Base-by-base conservation (phyloP, 2,329 filamentous ascomycete species). In the Ceratocystis destructans region DNA sequence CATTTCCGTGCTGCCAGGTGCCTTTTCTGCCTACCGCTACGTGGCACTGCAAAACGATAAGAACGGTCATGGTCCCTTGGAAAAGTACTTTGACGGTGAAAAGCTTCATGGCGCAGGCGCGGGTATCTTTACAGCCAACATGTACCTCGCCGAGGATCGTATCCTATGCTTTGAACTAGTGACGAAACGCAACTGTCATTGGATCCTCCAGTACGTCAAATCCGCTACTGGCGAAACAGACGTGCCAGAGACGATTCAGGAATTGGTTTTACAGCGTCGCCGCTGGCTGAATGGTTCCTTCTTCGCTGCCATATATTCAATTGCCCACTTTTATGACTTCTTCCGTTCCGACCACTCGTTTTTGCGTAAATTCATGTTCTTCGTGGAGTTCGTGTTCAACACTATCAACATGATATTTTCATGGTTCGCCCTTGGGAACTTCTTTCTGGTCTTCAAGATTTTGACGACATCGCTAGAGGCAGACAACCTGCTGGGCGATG, bases 161-260 rank as follows among this genome's bases (percentile, higher is more conserved):
- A 99, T 99, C 74, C 85, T 99, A 45, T 99, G 94, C 76, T 99
- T 96, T 81, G 94, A 99, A 77, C 85, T 99, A 64, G 94, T 99
- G 69, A 90, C 92, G 59, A 99, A 99, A 79, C 86, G 94, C 70
- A 96, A 96, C 74, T 96, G 92, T 74, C 89, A 93, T 73, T 99
- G 94, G 94, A 89, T 97, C 68, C 78, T 99, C 72, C 92, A 96
- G 73, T 99, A 99, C 73, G 94, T 99, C 79, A 99, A 99, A 77
- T 96, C 92, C 1, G 90, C 94, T 12, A 96, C 85, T 8, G 94
- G 94, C 70, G 94, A 99, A 79, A 99, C 94, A 1, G 94, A 99
- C 77, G 94, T 99, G 41, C 94, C 94, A 0, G 92, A 95, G 70
- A 87, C 87, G 28, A 94, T 96, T 78, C 89, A 92, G 25, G 94